Base-by-base conservation (phyloP, 2,329 filamentous ascomycete genomes). In the Colletotrichum tropicale region DNA sequence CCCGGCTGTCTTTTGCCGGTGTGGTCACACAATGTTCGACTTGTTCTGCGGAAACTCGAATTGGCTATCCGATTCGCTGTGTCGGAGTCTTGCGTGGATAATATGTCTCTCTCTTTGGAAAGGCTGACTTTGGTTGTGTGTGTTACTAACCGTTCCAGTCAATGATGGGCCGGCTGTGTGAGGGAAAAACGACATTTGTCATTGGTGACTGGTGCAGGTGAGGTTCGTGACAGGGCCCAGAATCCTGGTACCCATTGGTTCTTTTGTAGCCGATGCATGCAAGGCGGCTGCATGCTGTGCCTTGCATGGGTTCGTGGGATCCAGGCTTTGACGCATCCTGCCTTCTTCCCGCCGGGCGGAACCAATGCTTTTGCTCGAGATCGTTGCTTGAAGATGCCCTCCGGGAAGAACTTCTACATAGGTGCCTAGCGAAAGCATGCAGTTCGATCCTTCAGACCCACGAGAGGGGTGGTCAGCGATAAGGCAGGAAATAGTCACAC, bases 391-490 rank as follows among this genome's bases (percentile, higher is more conserved):
- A 58, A 52, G 43, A 58, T 6, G 24, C 55, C 55, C 1, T 28
- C 55, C 15, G 10, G 26, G 55, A 58, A 58, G 21, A 26, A 16
- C 26, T 18, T 43, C 24, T 32, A 71, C 28, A 16, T 36, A 58
- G 61, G 28, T 71, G 43, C 69, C 43, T 71, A 70, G 66, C 10
- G 8, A 15, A 5, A 7, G 6, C 28, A 36, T 30, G 55, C 38
- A 62, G 21, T 34, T 34, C 4, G 12, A 73, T 73, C 70, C 70
- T 73, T 73, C 66, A 32, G 56, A 36, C 18, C 55, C 70, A 69
- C 38, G 28, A 30, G 48, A 10, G 12, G 65, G 65, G 70, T 73
- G 70, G 70, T 69, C 70, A 73, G 70, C 70, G 56, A 73, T 69
- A 69, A 73, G 70, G 30, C 70, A 7, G 24, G 30, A 15, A 2